phyloP scores from a whole-genome alignment of 208 protist species.

The Herpetomonas tarakana region DNA sequence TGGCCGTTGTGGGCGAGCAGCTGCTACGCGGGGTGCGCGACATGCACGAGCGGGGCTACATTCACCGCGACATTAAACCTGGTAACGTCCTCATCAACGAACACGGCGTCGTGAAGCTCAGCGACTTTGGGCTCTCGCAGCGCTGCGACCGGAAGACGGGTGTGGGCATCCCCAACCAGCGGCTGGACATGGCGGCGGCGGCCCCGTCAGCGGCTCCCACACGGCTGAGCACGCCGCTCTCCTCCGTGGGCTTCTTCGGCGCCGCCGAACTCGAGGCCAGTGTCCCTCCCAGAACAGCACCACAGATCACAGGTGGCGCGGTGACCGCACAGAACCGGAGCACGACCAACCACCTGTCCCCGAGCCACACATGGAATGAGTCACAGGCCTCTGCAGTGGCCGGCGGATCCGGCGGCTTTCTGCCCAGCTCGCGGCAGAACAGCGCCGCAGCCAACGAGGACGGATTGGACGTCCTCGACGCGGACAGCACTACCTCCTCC shows the following conservation, averaged over 20 bases:
- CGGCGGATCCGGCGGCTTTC: background rate
- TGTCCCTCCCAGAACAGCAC: no score
- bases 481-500: slow-evolving; percentile 21
- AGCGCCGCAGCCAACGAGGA: slow-evolving; percentile 9
- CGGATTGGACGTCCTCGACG: slow-evolving; percentile 25
- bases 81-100: slow-evolving; percentile 94
- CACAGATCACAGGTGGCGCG: background rate
- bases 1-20: slow-evolving; percentile 83
- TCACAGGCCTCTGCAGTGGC: background rate
- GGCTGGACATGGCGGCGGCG: slow-evolving; percentile 15
- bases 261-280: slow-evolving; percentile 1
- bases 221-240: slow-evolving; percentile 28
- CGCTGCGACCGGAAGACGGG: slow-evolving; percentile 26
- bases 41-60: slow-evolving; percentile 80
- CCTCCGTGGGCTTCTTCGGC: slow-evolving; percentile 5
- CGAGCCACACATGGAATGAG: background rate
- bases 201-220: slow-evolving; percentile 18
- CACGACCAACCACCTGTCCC: background rate
- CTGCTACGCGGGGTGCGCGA: slow-evolving; percentile 76
- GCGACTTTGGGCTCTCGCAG: slow-evolving; percentile 94
- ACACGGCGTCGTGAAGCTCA: slow-evolving; percentile 94
- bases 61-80: slow-evolving; percentile 94
- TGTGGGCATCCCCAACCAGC: slow-evolving; percentile 18
- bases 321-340: background rate
- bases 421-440: background rate